Base-by-base conservation (phyloP, 805 yeast genomes). In the Schwanniomyces vanrijiae region DNA sequence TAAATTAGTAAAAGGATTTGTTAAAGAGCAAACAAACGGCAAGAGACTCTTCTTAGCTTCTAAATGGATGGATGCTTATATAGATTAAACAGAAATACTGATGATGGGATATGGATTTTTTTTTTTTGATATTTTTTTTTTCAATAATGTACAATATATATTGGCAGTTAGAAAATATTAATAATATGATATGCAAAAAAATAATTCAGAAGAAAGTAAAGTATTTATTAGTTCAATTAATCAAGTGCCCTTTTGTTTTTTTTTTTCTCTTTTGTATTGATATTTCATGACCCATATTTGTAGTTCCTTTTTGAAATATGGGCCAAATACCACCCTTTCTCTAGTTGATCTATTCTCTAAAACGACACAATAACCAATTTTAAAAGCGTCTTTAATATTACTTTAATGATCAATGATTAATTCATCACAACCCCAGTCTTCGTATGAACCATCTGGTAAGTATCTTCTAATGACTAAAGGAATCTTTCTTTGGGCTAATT, bases 351-450 rank as follows among this genome's bases (percentile, higher is more conserved):
- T 31, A 31, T 20, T 37, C 39, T 37, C 18, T 37, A 19, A 19
- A 19, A 37, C 5, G 25, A 20, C 7, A 13, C 8, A 20, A 11
- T 37, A 37, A 20, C 4, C 25, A 37, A 37, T 19, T 14, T 14
- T 20, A 31, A 16, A 31, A n/a, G 20, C 7, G 19, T 26, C 29
- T 31, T 16, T 2, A 14, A 18, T 31, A 14, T 16, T 31, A 31
- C 20, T 26, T 34, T 71, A 82, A 60, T 77, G 82, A 66, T 94
- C 98, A 47, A 91, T 88, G 63, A 94, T 91, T 62, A 94, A 80
- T 71, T 94, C 99, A 68, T 94, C 98, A 61, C 96, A 94, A 44
- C 97, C 96, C 99, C 99, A 94, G 65, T 94, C 99, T 72, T 94
- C 99, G 61, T 83, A 92, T 44, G 95, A 82, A 5, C 98, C 96